Evolutionary conservation across 1,284 basidiomycete species (phyloP).

Genomic region (Naganishia albida): DNA sequence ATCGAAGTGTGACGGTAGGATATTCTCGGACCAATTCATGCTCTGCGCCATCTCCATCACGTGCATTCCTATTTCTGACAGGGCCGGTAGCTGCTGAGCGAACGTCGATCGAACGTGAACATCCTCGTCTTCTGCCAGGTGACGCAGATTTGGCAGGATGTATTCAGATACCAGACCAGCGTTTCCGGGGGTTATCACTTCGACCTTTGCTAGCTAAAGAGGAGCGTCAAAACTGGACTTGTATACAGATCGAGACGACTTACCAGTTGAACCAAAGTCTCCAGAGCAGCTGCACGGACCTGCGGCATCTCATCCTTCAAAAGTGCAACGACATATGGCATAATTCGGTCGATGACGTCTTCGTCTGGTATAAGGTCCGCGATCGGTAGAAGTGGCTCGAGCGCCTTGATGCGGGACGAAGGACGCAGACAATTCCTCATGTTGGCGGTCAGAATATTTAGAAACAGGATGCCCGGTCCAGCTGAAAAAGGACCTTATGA

Average conservation of each 20-base stretch:
- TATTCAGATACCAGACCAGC: constrained; percentile 86
- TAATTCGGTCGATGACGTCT: constrained; percentile 88
- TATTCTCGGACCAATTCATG: constrained; percentile 74
- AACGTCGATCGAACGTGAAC: constrained; percentile 86
- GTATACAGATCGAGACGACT: constrained; percentile 44
- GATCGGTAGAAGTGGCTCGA: constrained; percentile 85
- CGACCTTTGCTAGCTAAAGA: constrained; percentile 74
- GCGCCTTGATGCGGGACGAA: constrained; percentile 77
- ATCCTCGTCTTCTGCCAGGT: constrained; percentile 78
- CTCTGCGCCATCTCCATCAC: constrained; percentile 87
- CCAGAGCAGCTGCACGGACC: constrained; percentile 76
- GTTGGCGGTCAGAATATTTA: constrained; percentile 84
- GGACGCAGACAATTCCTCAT: constrained; percentile 85
- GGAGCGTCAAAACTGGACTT: background rate
- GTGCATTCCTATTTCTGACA: constrained; percentile 75
- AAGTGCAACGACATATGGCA: constrained; percentile 88
- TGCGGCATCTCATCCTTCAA: constrained; percentile 79
- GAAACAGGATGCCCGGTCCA: constrained; percentile 74
- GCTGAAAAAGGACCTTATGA: constrained; percentile 56
- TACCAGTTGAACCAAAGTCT: constrained; percentile 81
- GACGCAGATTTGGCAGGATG: constrained; percentile 84
- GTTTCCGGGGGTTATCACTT: constrained; percentile 86
- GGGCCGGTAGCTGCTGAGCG: constrained; percentile 78
- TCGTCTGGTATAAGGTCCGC: constrained; percentile 85
- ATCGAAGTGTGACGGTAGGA: constrained; percentile 69